Percentiles rank a stretch among this genome's conserved stretches.
Conservation (phyloP, 768 basidiomycete species). For the Rhizopogon sp. region DNA sequence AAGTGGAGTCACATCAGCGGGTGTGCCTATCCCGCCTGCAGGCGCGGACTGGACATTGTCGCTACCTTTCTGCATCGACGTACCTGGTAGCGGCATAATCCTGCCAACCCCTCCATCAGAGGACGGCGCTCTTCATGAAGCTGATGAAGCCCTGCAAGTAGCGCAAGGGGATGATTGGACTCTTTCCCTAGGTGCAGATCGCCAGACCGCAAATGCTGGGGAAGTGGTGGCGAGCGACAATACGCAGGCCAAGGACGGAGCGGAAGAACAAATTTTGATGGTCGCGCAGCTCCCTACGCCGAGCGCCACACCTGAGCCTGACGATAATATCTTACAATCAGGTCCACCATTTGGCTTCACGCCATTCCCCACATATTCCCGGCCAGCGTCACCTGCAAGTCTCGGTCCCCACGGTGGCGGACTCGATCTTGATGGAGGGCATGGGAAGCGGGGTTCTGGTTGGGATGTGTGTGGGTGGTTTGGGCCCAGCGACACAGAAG, state of each 20-base stretch:
- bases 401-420: slow-evolving; percentile 23
- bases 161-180: slow-evolving; percentile 23
- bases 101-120: not conserved
- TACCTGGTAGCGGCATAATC: slow-evolving; percentile 14
- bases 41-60: slow-evolving; percentile 25
- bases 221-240: not conserved
- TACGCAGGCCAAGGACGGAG: not conserved
- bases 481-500: slow-evolving; percentile 9
- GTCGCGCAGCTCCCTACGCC: slow-evolving; percentile 23
- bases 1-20: not conserved
- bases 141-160: slow-evolving; percentile 5
- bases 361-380: not conserved
- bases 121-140: slow-evolving; percentile 1
- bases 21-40: not conserved
- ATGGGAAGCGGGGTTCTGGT: slow-evolving; percentile 27
- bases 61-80: slow-evolving; percentile 24
- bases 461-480: slow-evolving; percentile 30
- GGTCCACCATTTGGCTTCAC: not conserved
- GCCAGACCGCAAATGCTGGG: slow-evolving; percentile 11
- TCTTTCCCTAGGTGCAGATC: slow-evolving; percentile 22
- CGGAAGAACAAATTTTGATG: slow-evolving; percentile 1
- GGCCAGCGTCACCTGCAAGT: slow-evolving; percentile 14
- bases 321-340: not conserved
- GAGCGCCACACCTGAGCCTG: slow-evolving; percentile 19
- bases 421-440: slow-evolving; percentile 23